Evolutionary conservation across 108 stramenopile genomes (phyloP).

Genomic region (Stephanodiscus triporus): DNA sequence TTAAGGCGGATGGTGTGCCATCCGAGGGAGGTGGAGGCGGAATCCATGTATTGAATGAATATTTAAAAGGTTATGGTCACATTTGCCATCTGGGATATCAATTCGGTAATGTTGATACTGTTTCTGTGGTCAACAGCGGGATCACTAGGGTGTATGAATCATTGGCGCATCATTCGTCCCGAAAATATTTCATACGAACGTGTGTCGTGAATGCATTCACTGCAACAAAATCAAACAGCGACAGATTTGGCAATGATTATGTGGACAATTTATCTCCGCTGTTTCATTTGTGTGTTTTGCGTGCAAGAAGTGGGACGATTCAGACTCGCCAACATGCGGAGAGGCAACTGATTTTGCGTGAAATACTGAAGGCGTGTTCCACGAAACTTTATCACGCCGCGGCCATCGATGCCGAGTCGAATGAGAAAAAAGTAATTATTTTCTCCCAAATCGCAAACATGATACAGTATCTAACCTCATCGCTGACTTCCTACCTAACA

Average conservation of each 20-base stretch:
- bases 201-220: conserved; percentile 13
- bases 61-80: conserved; percentile 32
- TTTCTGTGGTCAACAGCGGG: background rate
- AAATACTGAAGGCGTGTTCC: conserved; percentile 20
- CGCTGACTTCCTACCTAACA: conserved; percentile 20
- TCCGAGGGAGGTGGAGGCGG: conserved; percentile 19
- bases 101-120: background rate
- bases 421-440: background rate
- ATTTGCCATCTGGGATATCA: conserved; percentile 7
- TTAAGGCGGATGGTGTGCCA: background rate
- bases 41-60: conserved; percentile 27
- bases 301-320: conserved; percentile 5
- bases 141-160: conserved; percentile 22
- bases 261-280: conserved; percentile 21
- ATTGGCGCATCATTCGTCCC: conserved; percentile 19
- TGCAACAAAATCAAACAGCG: background rate
- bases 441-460: conserved; percentile 18
- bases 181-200: conserved; percentile 38
- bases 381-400: background rate
- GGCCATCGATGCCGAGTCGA: background rate
- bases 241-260: background rate
- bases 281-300: conserved; percentile 17
- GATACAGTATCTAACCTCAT: conserved; percentile 26
- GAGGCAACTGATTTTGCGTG: conserved; percentile 21
- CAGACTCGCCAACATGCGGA: conserved; percentile 9